These are phyloP conservation scores for Tolypocladium sp. DNA, from an alignment of 2,329 filamentous ascomycete genomes.

Conservation along the genomic window DNA sequence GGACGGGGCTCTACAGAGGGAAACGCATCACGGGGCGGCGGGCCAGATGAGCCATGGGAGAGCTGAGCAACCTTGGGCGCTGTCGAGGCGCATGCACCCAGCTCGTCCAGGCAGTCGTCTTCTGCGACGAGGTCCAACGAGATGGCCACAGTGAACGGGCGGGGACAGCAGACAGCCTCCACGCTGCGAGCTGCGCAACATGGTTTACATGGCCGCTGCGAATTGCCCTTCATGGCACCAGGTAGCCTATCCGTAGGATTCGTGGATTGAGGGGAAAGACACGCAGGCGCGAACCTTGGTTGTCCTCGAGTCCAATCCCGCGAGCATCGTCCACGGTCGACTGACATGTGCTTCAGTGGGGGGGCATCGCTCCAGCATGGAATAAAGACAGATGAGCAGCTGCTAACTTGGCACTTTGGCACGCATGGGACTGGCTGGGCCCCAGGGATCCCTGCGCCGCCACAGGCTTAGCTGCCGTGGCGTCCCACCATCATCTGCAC, in stretches of 20 bases:
- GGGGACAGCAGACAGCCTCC: too few species aligned
- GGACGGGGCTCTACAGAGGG: not conserved
- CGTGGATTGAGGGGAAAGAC: not conserved
- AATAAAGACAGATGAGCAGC: not conserved
- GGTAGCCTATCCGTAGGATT: not conserved
- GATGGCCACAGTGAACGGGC: not conserved
- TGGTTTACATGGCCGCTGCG: not conserved
- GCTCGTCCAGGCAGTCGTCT: too few species aligned
- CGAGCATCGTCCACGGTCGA: not conserved
- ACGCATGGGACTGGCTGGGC: not conserved
- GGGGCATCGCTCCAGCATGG: not conserved
- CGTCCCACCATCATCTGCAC: not conserved
- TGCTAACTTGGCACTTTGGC: not conserved
- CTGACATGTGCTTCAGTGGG: not conserved
- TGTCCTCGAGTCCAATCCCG: not conserved
- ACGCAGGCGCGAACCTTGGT: not conserved
- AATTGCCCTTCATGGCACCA: not conserved
- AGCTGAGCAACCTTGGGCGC: not conserved
- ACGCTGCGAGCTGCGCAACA: not conserved
- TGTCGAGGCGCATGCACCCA: not conserved
- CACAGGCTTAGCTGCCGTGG: not conserved
- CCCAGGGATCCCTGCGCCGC: not conserved
- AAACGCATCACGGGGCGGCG: not conserved
- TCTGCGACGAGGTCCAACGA: too few species aligned
- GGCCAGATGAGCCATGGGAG: not conserved